Evolutionary conservation across 176 grass and related monocot genomes (phyloP), one percentile per base, ranked within the genome.

Genomic region (Oryza meridionalis): DNA sequence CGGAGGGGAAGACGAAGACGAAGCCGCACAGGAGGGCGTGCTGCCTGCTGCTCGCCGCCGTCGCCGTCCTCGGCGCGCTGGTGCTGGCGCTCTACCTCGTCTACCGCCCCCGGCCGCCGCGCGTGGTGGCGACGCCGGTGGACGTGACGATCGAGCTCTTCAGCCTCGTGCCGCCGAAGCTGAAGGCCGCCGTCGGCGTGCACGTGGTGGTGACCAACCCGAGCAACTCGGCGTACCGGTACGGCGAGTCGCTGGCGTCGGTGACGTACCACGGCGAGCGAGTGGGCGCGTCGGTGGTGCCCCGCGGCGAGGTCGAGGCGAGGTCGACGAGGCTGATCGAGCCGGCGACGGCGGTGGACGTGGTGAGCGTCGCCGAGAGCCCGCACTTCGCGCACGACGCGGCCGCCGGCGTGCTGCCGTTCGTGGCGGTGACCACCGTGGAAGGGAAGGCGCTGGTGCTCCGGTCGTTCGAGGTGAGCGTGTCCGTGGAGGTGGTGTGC

Each of bases 121-220:
- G 86, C 10, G 80, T 94, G 45, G 25, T 86, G n/a, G 81, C 84
- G 32, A 86, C 85, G 68, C n/a, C 53, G 0, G 88, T 92, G 37
- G 81, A 87, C 45, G 2, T 94, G 35, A 13, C 9, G 24, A 4
- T 90, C 16, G 67, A 86, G n/a, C 70, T 89, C 17, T 62, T 94
- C 65, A 21, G 51, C 49, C 81, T 88, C 1, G 53, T 86, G 0
- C 88, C 86, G 25, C 71, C 85, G 59, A 6, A 21, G 17, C 82
- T 97, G 0, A 82, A 55, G 43, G 0, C 88, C 7, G 75, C 78
- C 2, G 86, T 91, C 17, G 82, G 79, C 0, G 82, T 89, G 22
- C 82, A 89, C 31, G 89, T 94, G 63, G 44, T 74, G 67, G 70
- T 94, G 26, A 72, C 19, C 72, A 97, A 97, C 84, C 95, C 89